Evolutionary conservation across 345 rosid species (phyloP), one percentile per base, ranked within the genome.

Genomic region (Eucalyptus cloeziana): DNA sequence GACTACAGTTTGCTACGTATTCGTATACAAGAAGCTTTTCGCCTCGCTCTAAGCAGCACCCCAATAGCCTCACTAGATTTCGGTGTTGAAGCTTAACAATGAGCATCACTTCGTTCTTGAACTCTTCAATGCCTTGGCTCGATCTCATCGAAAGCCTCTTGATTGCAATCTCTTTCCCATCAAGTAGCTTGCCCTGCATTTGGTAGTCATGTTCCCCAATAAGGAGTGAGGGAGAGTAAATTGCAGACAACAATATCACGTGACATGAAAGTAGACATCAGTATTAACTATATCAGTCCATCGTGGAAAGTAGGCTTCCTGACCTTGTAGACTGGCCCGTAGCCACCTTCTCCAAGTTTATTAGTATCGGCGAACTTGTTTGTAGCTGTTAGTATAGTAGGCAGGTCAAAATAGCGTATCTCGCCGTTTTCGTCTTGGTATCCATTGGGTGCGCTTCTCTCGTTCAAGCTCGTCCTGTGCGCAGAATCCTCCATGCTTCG

Each of bases 341-440:
- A 94, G 33, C 96, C 95, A 5, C 96, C 94, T 92, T 94, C 91
- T 56, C 94, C 94, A 79, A 94, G 93, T 91, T 93, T 94, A 60
- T 94, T 94, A 13, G 21, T 89, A 79, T 50, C 62, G 27, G 93
- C 92, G 91, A 94, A 94, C 67, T 91, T 80, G 90, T 92, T 91
- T 44, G 95, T 94, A 54, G 93, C 94, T 43, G 87, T 58, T 85
- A 30, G 58, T 81, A 91, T 90, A 47, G 92, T 71, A 37, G 45
- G 45, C 81, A 51, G 16, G 27, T 51, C 62, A 31, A 92, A 88
- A 88, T 56, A 60, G 80, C 86, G 91, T 89, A 91, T 88, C 64
- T 92, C 93, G 47, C 86, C 92, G 22, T 89, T 21, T 40, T 87
- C 13, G 27, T 93, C 89, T 60, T 88, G 86, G 19, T 88, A 91